Base-by-base conservation (phyloP, 345 rosid species). In the Fremontodendron californicum region DNA sequence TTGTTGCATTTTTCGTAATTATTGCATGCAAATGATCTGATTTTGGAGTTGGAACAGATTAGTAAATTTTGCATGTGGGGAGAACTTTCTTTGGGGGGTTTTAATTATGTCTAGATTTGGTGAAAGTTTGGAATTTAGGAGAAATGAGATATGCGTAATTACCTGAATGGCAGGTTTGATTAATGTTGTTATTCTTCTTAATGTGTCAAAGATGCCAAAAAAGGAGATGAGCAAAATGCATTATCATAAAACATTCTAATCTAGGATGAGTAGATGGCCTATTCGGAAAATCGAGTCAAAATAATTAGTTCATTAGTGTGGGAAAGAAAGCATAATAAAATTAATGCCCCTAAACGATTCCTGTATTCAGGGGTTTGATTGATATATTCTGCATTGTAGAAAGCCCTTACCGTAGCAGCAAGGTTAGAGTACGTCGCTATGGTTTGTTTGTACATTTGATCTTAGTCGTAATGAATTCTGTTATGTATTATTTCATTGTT, bases 21-120 rank as follows among this genome's bases (percentile, higher is more conserved):
- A 55, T 51, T 71, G 77, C 57, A 35, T 71, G 37, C 19, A 16
- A 46, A 49, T 51, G 49, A 71, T 75, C 55, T 64, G 74, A 64
- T 65, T 67, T 71, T 73, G 75, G 15, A 23, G 23, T 46, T 71
- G 7, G n/a, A 69, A 67, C 25, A 75, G 55, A 63, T 72, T 15
- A 58, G 55, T 35, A 29, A 35, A 51, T 33, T 51, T 68, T 61
- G 67, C 9, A 25, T 40, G 66, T 52, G 21, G 16, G 9, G 4
- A 49, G 40, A 61, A 46, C n/a, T n/a, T n/a, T 73, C 42, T 6
- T 45, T 43, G 11, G 61, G 60, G 12, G n/a, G 55, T 31, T 71
- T 23, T 64, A 58, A 62, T 71, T 57, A n/a, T 54, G 74, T 67
- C 49, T 7, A 12, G 33, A 70, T 65, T 57, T 45, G 29, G 29